These are phyloP conservation scores for Starmerella sirachaensis DNA, from an alignment of 805 yeast species.

Conservation along the genomic window DNA sequence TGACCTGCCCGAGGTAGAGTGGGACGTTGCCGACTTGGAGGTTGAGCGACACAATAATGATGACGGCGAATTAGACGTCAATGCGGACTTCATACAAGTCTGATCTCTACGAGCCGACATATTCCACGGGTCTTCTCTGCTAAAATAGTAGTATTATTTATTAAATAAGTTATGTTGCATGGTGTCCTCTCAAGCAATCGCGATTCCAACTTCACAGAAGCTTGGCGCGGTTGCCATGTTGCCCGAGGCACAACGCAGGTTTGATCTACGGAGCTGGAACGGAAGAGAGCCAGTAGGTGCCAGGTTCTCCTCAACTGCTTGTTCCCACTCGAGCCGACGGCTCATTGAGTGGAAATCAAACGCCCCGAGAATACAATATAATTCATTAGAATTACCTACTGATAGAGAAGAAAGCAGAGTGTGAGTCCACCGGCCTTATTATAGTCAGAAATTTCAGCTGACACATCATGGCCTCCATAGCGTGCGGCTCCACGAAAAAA, in stretches of 20 bases:
- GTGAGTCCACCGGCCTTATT: background rate
- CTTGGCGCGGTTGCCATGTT: constrained; percentile 1
- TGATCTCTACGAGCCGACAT: constrained; percentile 2
- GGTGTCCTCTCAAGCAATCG: constrained; percentile 24
- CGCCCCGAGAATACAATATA: constrained; percentile 25
- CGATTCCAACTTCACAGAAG: constrained; percentile 12
- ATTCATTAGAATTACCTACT: constrained; percentile 27
- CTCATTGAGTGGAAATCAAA: constrained; percentile 14
- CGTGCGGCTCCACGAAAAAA: too few species aligned
- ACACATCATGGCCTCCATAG: too few species aligned
- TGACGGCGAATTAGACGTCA: constrained; percentile 21
- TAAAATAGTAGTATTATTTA: constrained; percentile 3
- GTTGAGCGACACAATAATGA: constrained; percentile 4
- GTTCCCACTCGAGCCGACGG: constrained; percentile 17
- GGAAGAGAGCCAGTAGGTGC: constrained; percentile 28
- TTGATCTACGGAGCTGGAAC: constrained; percentile 32
- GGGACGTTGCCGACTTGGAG: constrained; percentile 10
- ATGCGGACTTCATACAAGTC: constrained; percentile 22
- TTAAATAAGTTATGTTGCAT: constrained; percentile 24
- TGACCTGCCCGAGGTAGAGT: background rate
- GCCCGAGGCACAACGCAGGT: constrained; percentile 24
- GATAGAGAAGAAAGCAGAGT: constrained; percentile 17
- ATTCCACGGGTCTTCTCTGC: background rate
- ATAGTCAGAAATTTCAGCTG: background rate
- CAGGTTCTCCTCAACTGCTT: constrained; percentile 24